These are phyloP conservation scores for Aspergillus cristatus DNA, from an alignment of 495 filamentous ascomycete species.

Conservation along the genomic window DNA sequence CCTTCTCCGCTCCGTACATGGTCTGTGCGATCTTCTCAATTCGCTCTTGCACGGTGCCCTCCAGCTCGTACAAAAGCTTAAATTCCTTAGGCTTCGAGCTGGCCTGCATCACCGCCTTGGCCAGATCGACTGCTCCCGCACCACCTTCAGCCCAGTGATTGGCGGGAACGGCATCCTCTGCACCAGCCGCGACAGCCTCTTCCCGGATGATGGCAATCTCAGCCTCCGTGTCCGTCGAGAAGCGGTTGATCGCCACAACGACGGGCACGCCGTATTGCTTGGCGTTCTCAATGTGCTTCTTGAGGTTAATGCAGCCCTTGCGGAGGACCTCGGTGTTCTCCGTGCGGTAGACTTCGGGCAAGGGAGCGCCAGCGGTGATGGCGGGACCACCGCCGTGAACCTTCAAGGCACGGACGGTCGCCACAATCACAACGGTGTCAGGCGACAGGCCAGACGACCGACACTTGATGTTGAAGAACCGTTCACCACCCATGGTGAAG, in stretches of 20 bases:
- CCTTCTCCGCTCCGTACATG: conserved; percentile 88
- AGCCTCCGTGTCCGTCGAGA: conserved; percentile 86
- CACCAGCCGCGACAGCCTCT: conserved; percentile 85
- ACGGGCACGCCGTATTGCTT: conserved; percentile 83
- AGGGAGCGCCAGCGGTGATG: conserved; percentile 73
- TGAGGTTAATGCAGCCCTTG: conserved; percentile 84
- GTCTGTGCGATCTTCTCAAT: conserved; percentile 83
- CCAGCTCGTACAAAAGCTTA: conserved; percentile 75
- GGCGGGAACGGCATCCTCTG: conserved; percentile 84
- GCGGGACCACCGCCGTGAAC: conserved; percentile 93
- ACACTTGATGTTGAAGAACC: conserved; percentile 99
- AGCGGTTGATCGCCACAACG: conserved; percentile 96
- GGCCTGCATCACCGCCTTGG: conserved; percentile 75
- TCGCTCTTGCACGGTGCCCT: conserved; percentile 75
- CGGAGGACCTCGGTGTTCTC: conserved; percentile 90
- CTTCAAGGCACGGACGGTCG: conserved; percentile 91
- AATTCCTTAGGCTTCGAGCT: conserved; percentile 82
- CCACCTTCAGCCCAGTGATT: conserved; percentile 98
- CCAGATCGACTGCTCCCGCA: conserved; percentile 80
- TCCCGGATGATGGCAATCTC: conserved; percentile 84
- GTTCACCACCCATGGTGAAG: conserved; percentile 98
- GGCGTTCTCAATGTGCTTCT: conserved; percentile 88
- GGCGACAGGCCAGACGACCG: conserved; percentile 85
- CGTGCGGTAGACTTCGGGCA: conserved; percentile 77
- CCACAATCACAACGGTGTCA: conserved; percentile 89